Evolutionary conservation across 805 yeast species (phyloP), one percentile per base, ranked within the genome.

Genomic region (Kuraishia capsulata): DNA sequence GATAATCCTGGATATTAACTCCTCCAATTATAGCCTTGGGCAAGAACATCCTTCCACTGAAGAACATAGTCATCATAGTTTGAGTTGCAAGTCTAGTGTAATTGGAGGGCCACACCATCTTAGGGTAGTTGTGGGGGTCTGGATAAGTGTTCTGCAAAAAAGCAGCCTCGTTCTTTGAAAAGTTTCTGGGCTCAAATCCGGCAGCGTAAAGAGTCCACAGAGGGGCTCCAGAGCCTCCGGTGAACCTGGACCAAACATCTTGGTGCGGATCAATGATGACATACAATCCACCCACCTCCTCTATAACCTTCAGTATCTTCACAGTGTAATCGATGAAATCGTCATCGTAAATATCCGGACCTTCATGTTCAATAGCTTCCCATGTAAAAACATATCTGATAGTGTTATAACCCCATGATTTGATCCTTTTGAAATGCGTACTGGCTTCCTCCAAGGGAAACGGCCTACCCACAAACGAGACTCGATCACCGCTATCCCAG

Each of bases 141-240:
- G 64, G 58, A 53, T 65, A 67, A 14, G 61, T 53, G 48, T 82
- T 78, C 53, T 89, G 96, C 17, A 87, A 54, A 25, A 85, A 56
- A 0, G 96, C 90, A 1, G 96, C 95, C 42, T 82, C 85, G 4
- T 92, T 84, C 2, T 47, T 65, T 1, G 70, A 58, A 49, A 92
- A 85, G n/a, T 73, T 57, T n/a, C 55, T 64, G 0, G 96, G 96
- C 40, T 89, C 75, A 35, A 89, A 61, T 1, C 96, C 96, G 2
- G 90, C 95, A 19, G 92, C 89, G 51, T 83, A 79, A 3, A 88
- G 55, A 0, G 97, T 88, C 97, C 97, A 89, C 51, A 85, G 50
- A 1, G 97, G 97, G 3, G 96, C 95, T 16, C 97, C 97, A 35
- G 86, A 78, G 2, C 97, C 97, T 4, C 96, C 96, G 9, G 78